Conservation (phyloP, 2,329 filamentous ascomycete species). For the Lachnellula hyalina region DNA sequence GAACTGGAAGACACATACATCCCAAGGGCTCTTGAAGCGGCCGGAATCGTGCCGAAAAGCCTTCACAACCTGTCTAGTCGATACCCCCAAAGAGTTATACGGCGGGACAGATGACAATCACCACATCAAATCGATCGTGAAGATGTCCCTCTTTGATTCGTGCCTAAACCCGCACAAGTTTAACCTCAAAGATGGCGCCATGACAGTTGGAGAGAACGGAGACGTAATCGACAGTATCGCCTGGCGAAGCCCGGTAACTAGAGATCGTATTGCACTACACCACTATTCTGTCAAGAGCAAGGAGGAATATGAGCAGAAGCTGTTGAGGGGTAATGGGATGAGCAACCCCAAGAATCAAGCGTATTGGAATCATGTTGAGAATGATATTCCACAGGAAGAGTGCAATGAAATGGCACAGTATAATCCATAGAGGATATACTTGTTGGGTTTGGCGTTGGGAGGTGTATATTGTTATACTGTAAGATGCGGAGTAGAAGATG, state of each 20-base stretch:
- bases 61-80: conserved; percentile 30
- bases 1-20: conserved; percentile 32
- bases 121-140: conserved; percentile 32
- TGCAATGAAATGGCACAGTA: conserved; percentile 26
- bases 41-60: conserved; percentile 23
- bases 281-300: conserved; percentile 32
- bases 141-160: conserved; percentile 20
- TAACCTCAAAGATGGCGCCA: conserved; percentile 10
- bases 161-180: conserved; percentile 26
- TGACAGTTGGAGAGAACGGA: conserved; percentile 28
- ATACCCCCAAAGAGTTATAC: conserved; percentile 10
- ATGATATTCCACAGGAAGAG: conserved; percentile 13
- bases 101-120: conserved; percentile 23
- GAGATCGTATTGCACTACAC: conserved; percentile 29
- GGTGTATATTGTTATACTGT: background rate
- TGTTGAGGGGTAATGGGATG: conserved; percentile 25
- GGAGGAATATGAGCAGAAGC: conserved; percentile 30
- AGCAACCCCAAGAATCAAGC: conserved; percentile 18
- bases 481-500: background rate
- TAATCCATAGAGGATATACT: conserved; percentile 11
- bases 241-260: conserved; percentile 27
- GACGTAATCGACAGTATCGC: conserved; percentile 19
- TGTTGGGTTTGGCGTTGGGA: background rate
- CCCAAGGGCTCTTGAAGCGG: conserved; percentile 24
- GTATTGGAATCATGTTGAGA: conserved; percentile 27